Percentiles rank a stretch among this genome's conserved stretches.
Conservation (phyloP, 208 protist genomes). For the Crithidia expoeki region DNA sequence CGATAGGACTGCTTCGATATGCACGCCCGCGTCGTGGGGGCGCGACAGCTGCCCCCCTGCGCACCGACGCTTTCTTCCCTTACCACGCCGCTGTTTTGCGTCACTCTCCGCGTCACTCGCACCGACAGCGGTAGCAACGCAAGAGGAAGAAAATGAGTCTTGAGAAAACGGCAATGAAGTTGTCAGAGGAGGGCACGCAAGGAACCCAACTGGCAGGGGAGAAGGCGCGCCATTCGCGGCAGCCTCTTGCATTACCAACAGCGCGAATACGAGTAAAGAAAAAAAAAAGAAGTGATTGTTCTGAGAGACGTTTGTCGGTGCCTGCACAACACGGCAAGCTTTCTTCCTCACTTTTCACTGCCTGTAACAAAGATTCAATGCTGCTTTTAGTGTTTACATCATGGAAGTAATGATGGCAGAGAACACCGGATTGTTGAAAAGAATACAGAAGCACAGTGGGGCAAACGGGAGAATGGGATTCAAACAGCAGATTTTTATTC, state of each 20-base stretch:
- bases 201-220: background rate
- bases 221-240: background rate
- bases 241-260: constrained; percentile 5
- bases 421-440: too few species aligned
- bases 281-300: constrained; percentile 1
- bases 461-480: too few species aligned
- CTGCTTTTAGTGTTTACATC: too few species aligned
- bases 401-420: too few species aligned
- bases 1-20: background rate
- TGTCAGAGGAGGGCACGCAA: background rate
- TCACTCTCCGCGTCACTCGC: background rate
- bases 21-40: background rate
- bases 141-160: background rate
- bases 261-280: too few species aligned
- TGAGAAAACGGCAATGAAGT: background rate
- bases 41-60: background rate
- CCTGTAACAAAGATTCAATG: too few species aligned
- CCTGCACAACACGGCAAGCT: too few species aligned
- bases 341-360: too few species aligned
- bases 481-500: too few species aligned
- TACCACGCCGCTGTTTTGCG: background rate
- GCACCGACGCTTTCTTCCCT: background rate
- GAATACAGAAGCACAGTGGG: too few species aligned
- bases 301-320: too few species aligned
- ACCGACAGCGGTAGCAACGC: background rate